Conservation (phyloP, 129 eudicot species). For the Gnaphalium uliginosum region DNA sequence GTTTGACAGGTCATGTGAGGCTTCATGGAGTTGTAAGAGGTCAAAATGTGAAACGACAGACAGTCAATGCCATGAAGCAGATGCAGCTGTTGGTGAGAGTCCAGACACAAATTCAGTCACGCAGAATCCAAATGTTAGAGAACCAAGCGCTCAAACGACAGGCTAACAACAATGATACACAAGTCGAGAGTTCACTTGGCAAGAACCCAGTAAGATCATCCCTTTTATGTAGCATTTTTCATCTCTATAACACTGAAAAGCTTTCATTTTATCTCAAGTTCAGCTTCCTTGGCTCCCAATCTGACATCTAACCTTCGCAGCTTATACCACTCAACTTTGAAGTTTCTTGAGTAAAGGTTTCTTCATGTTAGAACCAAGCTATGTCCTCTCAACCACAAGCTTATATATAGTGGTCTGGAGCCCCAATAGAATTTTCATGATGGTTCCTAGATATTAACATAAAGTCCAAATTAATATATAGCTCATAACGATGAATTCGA, state of each 20-base stretch:
- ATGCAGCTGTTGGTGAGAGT: constrained; percentile 84
- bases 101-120: constrained; percentile 83
- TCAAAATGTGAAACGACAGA: constrained; percentile 69
- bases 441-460: background rate
- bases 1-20: constrained; percentile 77
- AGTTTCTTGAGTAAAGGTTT: background rate
- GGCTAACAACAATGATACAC: constrained; percentile 48
- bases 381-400: background rate
- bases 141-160: constrained; percentile 62
- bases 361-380: background rate
- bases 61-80: constrained; percentile 78
- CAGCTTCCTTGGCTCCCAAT: too few species aligned
- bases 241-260: constrained; percentile 1
- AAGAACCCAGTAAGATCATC: constrained; percentile 28
- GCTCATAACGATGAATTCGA: background rate
- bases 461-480: background rate
- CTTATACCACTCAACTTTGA: background rate
- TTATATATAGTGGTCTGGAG: background rate
- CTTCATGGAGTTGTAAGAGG: constrained; percentile 77
- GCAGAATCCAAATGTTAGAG: constrained; percentile 73
- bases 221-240: background rate
- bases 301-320: too few species aligned
- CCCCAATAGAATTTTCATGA: background rate
- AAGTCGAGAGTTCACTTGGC: constrained; percentile 48
- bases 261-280: background rate